A percentile compares a stretch with the other conserved stretches of the same genome.
Conservation (phyloP, 805 yeast species). For the Wickerhamomyces strasburgensis region DNA sequence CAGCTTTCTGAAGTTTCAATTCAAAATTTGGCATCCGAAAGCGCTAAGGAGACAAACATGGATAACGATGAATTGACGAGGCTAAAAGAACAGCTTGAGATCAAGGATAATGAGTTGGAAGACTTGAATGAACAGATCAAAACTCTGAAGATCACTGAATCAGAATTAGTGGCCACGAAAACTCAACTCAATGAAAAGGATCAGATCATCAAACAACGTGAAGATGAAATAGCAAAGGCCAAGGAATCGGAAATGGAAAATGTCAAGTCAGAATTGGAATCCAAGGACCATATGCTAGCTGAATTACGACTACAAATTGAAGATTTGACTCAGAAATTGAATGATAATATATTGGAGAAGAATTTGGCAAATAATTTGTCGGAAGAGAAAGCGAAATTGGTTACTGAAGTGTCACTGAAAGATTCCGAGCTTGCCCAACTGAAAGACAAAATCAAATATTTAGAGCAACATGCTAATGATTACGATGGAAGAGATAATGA, state of each 20-base stretch:
- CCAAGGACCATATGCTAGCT: neutral
- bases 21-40: neutral
- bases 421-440: too few species aligned
- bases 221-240: neutral
- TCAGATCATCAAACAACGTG: neutral
- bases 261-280: neutral
- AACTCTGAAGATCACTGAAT: neutral
- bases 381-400: too few species aligned
- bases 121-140: neutral
- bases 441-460: neutral
- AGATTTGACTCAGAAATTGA: neutral
- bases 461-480: too few species aligned
- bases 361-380: too few species aligned
- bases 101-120: neutral
- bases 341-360: neutral
- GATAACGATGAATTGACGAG: neutral
- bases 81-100: neutral
- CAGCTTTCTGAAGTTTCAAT: conserved; percentile 3
- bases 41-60: conserved; percentile 1
- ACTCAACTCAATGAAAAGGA: conserved; percentile 1
- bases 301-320: neutral
- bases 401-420: too few species aligned
- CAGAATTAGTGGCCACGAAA: neutral
- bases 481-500: neutral
- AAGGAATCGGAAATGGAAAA: conserved; percentile 4